Base-by-base conservation (phyloP, 257 asterid genomes). In the Cinchona pubescens region DNA sequence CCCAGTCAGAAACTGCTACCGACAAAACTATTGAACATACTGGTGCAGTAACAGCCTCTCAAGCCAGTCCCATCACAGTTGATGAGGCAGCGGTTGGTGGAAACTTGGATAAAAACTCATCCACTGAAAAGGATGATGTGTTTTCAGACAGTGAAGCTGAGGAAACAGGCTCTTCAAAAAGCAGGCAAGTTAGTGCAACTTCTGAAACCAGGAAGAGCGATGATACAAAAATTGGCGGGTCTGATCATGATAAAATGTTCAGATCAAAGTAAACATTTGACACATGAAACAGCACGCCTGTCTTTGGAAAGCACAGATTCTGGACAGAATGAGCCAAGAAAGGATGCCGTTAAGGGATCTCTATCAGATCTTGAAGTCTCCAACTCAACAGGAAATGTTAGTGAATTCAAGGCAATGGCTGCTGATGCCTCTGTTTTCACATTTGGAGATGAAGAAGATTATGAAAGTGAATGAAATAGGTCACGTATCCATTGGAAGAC, bases 351-450 rank as follows among this genome's bases (percentile, higher is more conserved):
- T 5, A 83, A 30, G 34, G 86, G 76, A 56, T 82, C 84, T 60
- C 21, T 69, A 0, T 16, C 85, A 0, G 79, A 74, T 35, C 66
- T 35, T 13, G 87, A 74, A 18, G 74, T 64, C n/a, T 59, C 88
- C 59, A 61, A 76, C 68, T 16, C 92, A 7, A 86, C 18, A 1
- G 95, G 84, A 49, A 88, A 84, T 82, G 91, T 87, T 27, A 94
- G 99, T 72, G 92, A 92, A 75, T 94, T 94, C 92, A 90, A 88
- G 75, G 96, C 86, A 19, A 85, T 94, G 92, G 96, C 97, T 70
- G 99, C 99, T 7, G 99, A 94, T 82, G 99, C 99, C 10, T 94
- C 99, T 0, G 89, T 94, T 63, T 94, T 94, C 64, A 80, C 99
- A 42, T 94, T 94, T 73, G 99, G 98, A 64, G 99, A 94, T 42